Base-by-base conservation (phyloP, 768 basidiomycete species). In the Lactarius sp. region DNA sequence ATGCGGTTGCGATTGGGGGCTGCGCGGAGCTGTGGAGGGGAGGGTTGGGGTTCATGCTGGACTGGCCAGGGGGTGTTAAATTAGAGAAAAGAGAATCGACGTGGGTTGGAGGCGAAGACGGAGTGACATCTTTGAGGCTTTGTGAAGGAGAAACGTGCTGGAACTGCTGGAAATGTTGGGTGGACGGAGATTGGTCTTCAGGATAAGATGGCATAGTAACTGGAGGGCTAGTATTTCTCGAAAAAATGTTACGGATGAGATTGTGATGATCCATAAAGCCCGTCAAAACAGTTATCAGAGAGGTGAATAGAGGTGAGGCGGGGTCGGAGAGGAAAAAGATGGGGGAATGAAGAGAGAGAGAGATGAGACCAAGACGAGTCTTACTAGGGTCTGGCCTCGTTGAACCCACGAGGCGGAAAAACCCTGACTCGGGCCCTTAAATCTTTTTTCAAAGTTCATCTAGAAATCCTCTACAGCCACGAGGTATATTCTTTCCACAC, bases 21-120 rank as follows among this genome's bases (percentile, higher is more conserved):
- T 70, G 67, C 62, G 63, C 62, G 39, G 68, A 59, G 58, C 67
- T 67, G 34, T 65, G 66, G 56, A 65, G 52, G 49, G 71, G 64
- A 31, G 72, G 76, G 70, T 76, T 75, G 59, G 71, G 64, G 69
- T 71, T 70, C 56, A 69, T 64, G 67, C 70, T 62, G 62, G 80
- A 79, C 65, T 81, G 78, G 62, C 75, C 65, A 57, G 73, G 68
- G 22, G 71, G 66, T 52, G 74, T 76, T 51, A 87, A 73, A 62
- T 81, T 79, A 68, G 86, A 82, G 69, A 89, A 87, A 22, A 91
- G 80, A 56, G 85, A 81, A 66, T 90, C 88, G 69, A 91, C 81
- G 65, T 86, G 80, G 67, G 76, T 82, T 37, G 83, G 78, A 64
- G 85, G 79, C 42, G 81, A 77, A 50, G 77, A 77, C 46, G 73